Conservation (phyloP, 2,329 filamentous ascomycete genomes). For the Epicoccum sorghinum region DNA sequence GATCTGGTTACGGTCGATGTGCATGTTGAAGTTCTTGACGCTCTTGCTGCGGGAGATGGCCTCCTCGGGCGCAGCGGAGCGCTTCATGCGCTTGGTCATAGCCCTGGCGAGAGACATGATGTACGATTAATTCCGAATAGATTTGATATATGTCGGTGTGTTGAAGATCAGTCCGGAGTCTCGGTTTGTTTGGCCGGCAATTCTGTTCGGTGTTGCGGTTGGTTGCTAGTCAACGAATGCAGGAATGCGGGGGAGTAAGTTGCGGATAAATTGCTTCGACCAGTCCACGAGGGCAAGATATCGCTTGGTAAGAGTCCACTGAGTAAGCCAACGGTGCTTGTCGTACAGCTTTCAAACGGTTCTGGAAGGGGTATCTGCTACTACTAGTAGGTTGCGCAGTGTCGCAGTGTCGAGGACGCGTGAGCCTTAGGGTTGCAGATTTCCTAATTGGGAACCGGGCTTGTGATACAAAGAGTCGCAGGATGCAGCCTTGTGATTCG, state of each 20-base stretch:
- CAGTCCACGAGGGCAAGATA: conserved; percentile 28
- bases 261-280: conserved; percentile 43
- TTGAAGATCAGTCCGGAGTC: conserved; percentile 6
- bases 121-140: conserved; percentile 39
- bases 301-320: conserved; percentile 23
- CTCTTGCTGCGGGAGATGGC: conserved; percentile 48
- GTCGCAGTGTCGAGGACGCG: conserved; percentile 29
- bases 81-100: conserved; percentile 72
- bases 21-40: conserved; percentile 53
- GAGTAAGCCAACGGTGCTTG: conserved; percentile 26
- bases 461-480: conserved; percentile 37
- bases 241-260: conserved; percentile 43
- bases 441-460: conserved; percentile 31
- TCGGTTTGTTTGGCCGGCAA: conserved; percentile 36
- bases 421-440: conserved; percentile 35
- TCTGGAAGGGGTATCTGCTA: conserved; percentile 21
- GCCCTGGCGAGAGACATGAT: conserved; percentile 70
- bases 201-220: conserved; percentile 30
- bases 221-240: conserved; percentile 34
- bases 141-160: conserved; percentile 35
- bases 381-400: conserved; percentile 24
- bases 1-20: conserved; percentile 73
- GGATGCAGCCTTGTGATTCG: conserved; percentile 18
- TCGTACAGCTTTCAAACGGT: conserved; percentile 30
- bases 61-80: conserved; percentile 52